These are phyloP conservation scores for Rhodosporidiobolus odoratus DNA, from an alignment of 768 basidiomycete species.

Conservation along the genomic window DNA sequence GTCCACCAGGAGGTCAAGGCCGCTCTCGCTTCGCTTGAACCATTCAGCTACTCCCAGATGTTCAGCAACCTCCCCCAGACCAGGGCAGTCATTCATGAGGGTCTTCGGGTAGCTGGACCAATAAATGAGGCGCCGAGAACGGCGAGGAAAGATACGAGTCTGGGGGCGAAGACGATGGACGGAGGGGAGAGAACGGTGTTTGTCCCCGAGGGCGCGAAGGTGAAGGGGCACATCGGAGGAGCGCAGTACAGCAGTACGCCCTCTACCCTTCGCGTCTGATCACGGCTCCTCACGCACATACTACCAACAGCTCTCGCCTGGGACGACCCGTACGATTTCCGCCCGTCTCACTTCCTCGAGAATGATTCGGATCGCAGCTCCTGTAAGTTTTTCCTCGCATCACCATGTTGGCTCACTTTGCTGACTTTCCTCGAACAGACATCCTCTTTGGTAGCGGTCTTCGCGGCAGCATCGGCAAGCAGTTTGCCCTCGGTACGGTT, in stretches of 20 bases:
- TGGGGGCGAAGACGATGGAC: neutral
- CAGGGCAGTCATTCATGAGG: slow-evolving; percentile 12
- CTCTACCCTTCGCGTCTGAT: no score
- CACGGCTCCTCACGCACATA: neutral
- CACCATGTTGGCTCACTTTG: neutral
- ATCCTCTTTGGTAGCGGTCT: slow-evolving; percentile 5
- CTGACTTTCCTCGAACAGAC: slow-evolving; percentile 2
- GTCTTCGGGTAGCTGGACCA: slow-evolving; percentile 15
- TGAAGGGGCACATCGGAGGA: neutral
- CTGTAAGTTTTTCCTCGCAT: neutral
- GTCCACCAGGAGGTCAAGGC: slow-evolving; percentile 24
- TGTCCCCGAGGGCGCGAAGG: neutral
- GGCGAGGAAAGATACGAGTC: slow-evolving; percentile 18
- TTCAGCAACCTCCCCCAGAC: slow-evolving; percentile 13
- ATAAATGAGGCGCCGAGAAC: slow-evolving; percentile 37
- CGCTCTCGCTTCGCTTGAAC: slow-evolving; percentile 10
- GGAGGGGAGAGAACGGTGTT: neutral
- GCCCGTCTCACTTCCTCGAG: slow-evolving; percentile 1
- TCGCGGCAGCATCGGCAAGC: slow-evolving; percentile 12
- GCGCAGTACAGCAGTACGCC: neutral
- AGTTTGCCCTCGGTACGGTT: slow-evolving; percentile 15
- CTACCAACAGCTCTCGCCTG: neutral
- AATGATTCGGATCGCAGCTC: neutral
- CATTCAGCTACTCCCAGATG: neutral
- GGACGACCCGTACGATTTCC: neutral